Base-by-base conservation (phyloP, 2,329 filamentous ascomycete genomes). In the Aspergillus sp. region DNA sequence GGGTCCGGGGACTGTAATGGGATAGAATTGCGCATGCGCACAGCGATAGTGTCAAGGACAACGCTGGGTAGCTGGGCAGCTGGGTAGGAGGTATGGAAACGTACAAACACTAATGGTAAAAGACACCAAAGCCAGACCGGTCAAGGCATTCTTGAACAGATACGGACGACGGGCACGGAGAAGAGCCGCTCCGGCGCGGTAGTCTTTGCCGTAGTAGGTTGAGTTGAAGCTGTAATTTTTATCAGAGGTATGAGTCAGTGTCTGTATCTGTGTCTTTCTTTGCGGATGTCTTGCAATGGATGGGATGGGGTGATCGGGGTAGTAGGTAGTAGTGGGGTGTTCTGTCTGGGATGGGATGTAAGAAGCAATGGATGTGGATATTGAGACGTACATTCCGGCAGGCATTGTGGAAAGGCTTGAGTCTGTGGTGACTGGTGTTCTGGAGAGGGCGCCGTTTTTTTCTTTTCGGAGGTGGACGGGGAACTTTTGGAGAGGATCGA, bases 91-190 rank as follows among this genome's bases (percentile, higher is more conserved):
- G 41, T 43, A 12, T 17, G 17, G 17, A 7, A 25, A 25, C 91
- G 65, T 86, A 99, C 95, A 99, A 69, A 99, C 90, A 65, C 87
- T 87, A 65, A 91, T 83, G n/a, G 91, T 88, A 67, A 98, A 87
- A 19, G 82, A 84, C 67, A 90, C 83, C 52, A 98, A 84, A 13
- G 83, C 86, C n/a, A 90, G 72, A 17, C 95, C 95, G 0, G 92
- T 92, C 62, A 94, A 70, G 28, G 89, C 84, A 78, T 99, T 99
- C 82, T 91, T 96, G 78, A 97, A 80, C 43, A 99, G 84, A 77
- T 96, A 99, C 53, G 95, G 95, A 69, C 91, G 88, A 70, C 96
- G 89, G 58, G 95, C 94, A 73, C 95, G 91, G 75, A 97, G 89
- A 66, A 99, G 88, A 58, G 96, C 91, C 52, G 92, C 89, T 63